Evolutionary conservation across 495 filamentous ascomycete species (phyloP).

Genomic region (Aspergillus indologenus): DNA sequence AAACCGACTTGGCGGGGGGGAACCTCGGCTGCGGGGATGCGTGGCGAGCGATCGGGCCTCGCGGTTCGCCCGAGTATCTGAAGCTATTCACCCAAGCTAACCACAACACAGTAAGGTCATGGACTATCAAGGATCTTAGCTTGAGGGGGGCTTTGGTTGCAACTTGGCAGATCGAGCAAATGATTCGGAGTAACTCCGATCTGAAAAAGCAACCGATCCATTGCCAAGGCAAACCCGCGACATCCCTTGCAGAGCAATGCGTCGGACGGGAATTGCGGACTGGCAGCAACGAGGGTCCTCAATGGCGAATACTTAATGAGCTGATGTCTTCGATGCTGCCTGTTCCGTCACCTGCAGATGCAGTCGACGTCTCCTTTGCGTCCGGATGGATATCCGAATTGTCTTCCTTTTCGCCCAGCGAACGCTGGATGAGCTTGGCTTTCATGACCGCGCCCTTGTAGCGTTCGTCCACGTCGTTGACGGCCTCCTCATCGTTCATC

Average conservation of each 20-base stretch:
- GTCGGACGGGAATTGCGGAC: background rate
- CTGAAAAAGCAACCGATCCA: background rate
- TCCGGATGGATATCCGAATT: slow-evolving; percentile 22
- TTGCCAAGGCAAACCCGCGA: background rate
- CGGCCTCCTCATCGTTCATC: slow-evolving; percentile 77
- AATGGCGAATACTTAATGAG: slow-evolving; percentile 45
- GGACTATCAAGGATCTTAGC: background rate
- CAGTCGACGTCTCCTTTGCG: slow-evolving; percentile 24
- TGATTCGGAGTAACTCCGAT: background rate
- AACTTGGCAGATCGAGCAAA: background rate
- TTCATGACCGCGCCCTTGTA: slow-evolving; percentile 77
- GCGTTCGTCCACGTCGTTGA: slow-evolving; percentile 82
- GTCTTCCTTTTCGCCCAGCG: slow-evolving; percentile 57
- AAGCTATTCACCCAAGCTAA: background rate
- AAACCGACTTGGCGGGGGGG: background rate
- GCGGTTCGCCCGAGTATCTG: background rate
- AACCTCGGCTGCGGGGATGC: background rate
- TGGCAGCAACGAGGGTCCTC: slow-evolving; percentile 18
- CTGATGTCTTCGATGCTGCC: slow-evolving; percentile 57
- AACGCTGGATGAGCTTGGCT: slow-evolving; percentile 73
- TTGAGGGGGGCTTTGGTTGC: background rate
- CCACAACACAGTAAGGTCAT: background rate
- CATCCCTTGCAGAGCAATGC: slow-evolving; percentile 3
- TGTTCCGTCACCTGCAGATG: slow-evolving; percentile 39
- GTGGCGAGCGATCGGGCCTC: background rate